A percentile compares a stretch with the other conserved stretches of the same genome.
Conservation (phyloP, 73 alveolate species). For the Paramecium biaurelia region DNA sequence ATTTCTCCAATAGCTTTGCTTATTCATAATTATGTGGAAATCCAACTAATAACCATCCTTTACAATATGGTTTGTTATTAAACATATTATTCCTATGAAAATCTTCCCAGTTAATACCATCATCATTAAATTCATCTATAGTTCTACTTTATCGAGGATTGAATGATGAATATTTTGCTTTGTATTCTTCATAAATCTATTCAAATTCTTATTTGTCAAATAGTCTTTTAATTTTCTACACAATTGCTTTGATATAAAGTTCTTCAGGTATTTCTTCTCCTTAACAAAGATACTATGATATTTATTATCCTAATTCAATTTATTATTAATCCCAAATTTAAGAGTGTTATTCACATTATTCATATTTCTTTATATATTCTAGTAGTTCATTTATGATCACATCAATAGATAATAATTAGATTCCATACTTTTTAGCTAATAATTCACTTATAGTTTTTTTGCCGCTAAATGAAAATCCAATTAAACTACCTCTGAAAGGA, state of each 20-base stretch:
- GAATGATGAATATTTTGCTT: neutral
- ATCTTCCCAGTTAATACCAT: slow-evolving; percentile 45
- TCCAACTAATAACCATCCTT: slow-evolving; percentile 91
- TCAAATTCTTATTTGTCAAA: neutral
- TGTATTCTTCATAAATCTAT: slow-evolving; percentile 27
- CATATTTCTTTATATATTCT: slow-evolving; percentile 7
- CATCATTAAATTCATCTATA: neutral
- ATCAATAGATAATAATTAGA: slow-evolving; percentile 45
- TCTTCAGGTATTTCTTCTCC: slow-evolving; percentile 90
- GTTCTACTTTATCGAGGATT: neutral
- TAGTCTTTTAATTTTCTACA: slow-evolving; percentile 49
- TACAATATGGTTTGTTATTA: slow-evolving; percentile 20
- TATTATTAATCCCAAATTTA: slow-evolving; percentile 3
- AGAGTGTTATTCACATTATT: slow-evolving; percentile 4
- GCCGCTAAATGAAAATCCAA: slow-evolving; percentile 95
- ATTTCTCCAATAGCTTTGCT: slow-evolving; percentile 87
- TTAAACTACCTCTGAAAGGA: slow-evolving; percentile 81
- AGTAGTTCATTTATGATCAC: slow-evolving; percentile 34
- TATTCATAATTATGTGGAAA: slow-evolving; percentile 91
- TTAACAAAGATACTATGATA: slow-evolving; percentile 65
- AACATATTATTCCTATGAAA: slow-evolving; percentile 34
- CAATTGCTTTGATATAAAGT: slow-evolving; percentile 75
- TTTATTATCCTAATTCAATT: slow-evolving; percentile 68
- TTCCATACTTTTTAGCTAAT: slow-evolving; percentile 70
- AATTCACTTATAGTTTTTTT: slow-evolving; percentile 85